Base-by-base conservation (phyloP, 306 rosid genomes). In the Cucurbita argyrosperma region DNA sequence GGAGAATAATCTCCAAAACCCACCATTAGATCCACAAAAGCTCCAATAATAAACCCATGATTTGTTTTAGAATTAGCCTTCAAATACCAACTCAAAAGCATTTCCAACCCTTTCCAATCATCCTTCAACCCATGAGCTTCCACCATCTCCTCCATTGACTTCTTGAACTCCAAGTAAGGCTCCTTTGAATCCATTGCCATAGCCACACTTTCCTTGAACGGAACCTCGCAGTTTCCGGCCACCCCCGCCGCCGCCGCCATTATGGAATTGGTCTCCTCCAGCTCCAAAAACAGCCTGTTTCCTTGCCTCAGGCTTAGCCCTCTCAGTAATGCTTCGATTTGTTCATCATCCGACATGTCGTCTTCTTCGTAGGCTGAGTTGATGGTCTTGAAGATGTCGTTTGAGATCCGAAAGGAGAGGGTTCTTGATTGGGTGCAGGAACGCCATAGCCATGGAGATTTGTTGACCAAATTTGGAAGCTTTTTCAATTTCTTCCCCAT, bases 81-180 rank as follows among this genome's bases (percentile, higher is more conserved):
- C 84, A 93, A 76, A 72, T 85, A 93, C 79, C 90, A 87, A 57
- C 80, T 77, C 76, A 93, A 56, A 63, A 93, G 97, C 78, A 87
- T 86, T 21, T 90, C 96, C 9, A 93, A 82, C 10, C 67, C 53
- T 12, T 87, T 91, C 98, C 97, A 89, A 2, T 86, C 85, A 2
- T 86, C 85, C 64, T 83, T 83, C 61, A 90, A 69, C 0, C 80
- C 90, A 51, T 82, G 82, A 51, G 94, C 85, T 35, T 85, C 86
- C 19, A 89, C 94, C 94, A 93, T 93, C 58, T 90, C 98, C 79
- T 82, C 92, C 90, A 93, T 90, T 0, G 98, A 90, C 6, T 75
- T 76, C 16, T 85, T 85, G 77, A 93, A 93, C 71, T 93, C 98
- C 55, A 71, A 76, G 49, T 53, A 75, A 43, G 98, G 98, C 67